A percentile compares a stretch with the other conserved stretches of the same genome.
Conservation (phyloP, 768 basidiomycete genomes). For the Leccinum variicolor region DNA sequence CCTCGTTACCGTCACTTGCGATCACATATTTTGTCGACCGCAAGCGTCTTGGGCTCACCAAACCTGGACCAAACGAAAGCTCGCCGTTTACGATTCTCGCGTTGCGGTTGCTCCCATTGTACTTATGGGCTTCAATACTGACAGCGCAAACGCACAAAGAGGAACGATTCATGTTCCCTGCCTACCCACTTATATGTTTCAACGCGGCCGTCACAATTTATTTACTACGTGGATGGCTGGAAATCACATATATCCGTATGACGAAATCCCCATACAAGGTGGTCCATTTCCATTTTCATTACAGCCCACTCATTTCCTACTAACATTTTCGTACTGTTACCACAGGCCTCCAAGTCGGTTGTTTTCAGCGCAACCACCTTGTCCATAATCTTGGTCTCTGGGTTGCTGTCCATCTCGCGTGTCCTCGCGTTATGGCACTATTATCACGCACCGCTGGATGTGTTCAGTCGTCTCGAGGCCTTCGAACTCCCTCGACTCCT, state of each 20-base stretch:
- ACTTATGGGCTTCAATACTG: constrained; percentile 86
- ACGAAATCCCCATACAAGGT: constrained; percentile 88
- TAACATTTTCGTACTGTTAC: not conserved
- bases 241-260: constrained; percentile 64
- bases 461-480: constrained; percentile 68
- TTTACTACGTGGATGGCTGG: constrained; percentile 83
- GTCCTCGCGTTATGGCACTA: constrained; percentile 82
- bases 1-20: constrained; percentile 73
- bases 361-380: constrained; percentile 78
- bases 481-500: constrained; percentile 80
- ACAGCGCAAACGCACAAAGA: constrained; percentile 91
- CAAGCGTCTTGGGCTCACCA: constrained; percentile 63
- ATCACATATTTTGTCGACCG: constrained; percentile 74
- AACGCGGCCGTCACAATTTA: constrained; percentile 91
- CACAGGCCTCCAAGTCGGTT: constrained; percentile 70
- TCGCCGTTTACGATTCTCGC: constrained; percentile 78
- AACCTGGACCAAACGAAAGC: constrained; percentile 53
- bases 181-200: constrained; percentile 87
- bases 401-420: constrained; percentile 73
- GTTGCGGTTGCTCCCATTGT: constrained; percentile 81
- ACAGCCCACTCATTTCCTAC: constrained; percentile 1
- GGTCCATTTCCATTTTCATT: constrained; percentile 23
- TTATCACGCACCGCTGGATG: constrained; percentile 84
- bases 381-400: constrained; percentile 60
- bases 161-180: constrained; percentile 98